These are phyloP conservation scores for Nemophila menziesii DNA, from an alignment of 257 asterid genomes.

Conservation along the genomic window DNA sequence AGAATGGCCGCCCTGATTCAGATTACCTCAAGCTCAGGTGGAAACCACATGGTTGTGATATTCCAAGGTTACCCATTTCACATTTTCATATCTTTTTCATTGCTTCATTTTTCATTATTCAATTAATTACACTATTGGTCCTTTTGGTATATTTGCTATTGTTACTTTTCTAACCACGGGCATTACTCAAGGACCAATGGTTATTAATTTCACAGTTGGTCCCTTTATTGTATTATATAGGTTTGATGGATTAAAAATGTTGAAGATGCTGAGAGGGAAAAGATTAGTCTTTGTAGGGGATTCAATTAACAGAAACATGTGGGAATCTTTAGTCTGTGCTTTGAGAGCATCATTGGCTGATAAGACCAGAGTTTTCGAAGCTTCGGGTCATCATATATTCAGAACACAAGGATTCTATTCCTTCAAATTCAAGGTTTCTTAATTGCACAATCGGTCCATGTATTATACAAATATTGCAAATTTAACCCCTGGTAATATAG, in stretches of 20 bases:
- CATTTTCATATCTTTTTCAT: too few species aligned
- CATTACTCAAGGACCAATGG: too few species aligned
- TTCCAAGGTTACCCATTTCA: conserved; percentile 73
- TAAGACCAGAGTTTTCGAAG: conserved; percentile 31
- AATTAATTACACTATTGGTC: too few species aligned
- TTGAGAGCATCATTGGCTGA: conserved; percentile 27
- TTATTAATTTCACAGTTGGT: not conserved
- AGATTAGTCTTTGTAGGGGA: conserved; percentile 58
- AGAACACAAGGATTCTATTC: conserved; percentile 39
- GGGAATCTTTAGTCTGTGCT: conserved; percentile 55
- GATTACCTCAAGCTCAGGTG: conserved; percentile 35
- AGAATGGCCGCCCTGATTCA: conserved; percentile 46
- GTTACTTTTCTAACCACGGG: too few species aligned
- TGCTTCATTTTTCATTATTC: too few species aligned
- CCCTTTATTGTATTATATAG: conserved; percentile 6
- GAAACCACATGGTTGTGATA: conserved; percentile 39
- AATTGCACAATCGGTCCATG: too few species aligned
- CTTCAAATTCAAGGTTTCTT: conserved; percentile 31
- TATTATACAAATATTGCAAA: not conserved
- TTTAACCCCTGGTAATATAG: not conserved
- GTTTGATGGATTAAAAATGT: conserved; percentile 45
- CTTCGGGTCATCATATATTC: conserved; percentile 29
- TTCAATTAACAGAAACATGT: conserved; percentile 59
- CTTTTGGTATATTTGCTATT: too few species aligned
- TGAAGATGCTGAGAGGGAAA: conserved; percentile 41